Evolutionary conservation across 2,329 filamentous ascomycete species (phyloP).

Genomic region (Colletotrichum chrysophilum): DNA sequence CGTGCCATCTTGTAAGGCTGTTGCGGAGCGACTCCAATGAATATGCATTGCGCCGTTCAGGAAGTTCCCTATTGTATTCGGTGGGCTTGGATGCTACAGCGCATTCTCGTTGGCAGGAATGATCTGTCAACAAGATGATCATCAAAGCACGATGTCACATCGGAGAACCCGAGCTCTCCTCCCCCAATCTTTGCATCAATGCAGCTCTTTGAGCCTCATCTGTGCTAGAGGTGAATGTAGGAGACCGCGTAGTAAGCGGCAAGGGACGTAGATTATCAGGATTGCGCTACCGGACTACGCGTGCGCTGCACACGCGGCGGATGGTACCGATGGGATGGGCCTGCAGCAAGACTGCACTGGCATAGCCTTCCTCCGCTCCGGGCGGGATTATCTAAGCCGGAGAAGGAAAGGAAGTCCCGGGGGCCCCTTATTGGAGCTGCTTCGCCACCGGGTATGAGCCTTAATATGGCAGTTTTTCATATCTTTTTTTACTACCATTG

Average conservation of each 20-base stretch:
- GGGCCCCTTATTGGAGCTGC: background rate
- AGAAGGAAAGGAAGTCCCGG: background rate
- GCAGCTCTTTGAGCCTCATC: background rate
- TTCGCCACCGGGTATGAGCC: background rate
- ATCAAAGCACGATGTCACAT: background rate
- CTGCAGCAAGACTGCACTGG: background rate
- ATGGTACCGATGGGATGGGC: background rate
- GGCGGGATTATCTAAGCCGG: background rate
- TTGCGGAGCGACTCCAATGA: background rate
- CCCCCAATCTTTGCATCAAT: background rate
- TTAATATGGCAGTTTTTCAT: background rate
- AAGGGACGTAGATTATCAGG: background rate
- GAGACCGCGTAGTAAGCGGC: background rate
- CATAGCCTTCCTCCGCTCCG: background rate
- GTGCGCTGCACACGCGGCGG: background rate
- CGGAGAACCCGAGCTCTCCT: background rate
- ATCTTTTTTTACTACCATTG: background rate
- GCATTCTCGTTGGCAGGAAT: background rate
- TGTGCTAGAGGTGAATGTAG: background rate
- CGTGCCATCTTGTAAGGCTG: background rate
- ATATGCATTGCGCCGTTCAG: background rate
- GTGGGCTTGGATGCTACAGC: background rate
- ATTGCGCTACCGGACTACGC: background rate
- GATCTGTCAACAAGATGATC: background rate
- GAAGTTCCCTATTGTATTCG: background rate